A percentile compares a stretch with the other conserved stretches of the same genome.
Conservation (phyloP, 2,329 filamentous ascomycete species). For the Dactylonectria macrodidyma region DNA sequence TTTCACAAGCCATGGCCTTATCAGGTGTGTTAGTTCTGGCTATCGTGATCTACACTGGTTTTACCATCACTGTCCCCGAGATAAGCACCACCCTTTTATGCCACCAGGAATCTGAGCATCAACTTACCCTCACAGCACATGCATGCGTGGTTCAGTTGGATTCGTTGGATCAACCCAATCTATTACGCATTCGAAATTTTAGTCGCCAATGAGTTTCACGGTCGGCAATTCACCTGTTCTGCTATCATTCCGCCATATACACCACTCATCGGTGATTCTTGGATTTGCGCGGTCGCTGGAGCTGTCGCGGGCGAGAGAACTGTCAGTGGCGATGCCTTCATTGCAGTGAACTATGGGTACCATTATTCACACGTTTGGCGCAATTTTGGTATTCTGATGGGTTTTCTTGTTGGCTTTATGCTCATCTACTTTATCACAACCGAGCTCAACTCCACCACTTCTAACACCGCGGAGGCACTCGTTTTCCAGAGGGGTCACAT, state of each 20-base stretch:
- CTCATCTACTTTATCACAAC: constrained; percentile 70
- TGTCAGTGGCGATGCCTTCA: constrained; percentile 71
- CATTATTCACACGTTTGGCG: constrained; percentile 68
- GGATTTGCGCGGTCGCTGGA: constrained; percentile 65
- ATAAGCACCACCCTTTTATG: no score
- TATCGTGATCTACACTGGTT: constrained; percentile 51
- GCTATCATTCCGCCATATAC: constrained; percentile 64
- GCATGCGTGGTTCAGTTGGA: constrained; percentile 80
- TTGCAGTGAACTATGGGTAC: constrained; percentile 66
- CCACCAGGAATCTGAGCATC: no score
- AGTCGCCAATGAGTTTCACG: constrained; percentile 78
- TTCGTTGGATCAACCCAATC: constrained; percentile 78
- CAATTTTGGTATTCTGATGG: constrained; percentile 75
- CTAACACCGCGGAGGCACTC: constrained; percentile 63
- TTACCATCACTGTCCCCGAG: constrained; percentile 45
- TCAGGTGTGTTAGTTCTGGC: constrained; percentile 69
- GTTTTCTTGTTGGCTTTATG: constrained; percentile 73
- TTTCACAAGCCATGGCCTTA: constrained; percentile 68
- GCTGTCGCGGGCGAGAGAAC: constrained; percentile 63
- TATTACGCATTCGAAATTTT: constrained; percentile 79
- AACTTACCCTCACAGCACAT: constrained; percentile 59
- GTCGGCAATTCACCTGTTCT: constrained; percentile 68
- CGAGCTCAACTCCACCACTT: constrained; percentile 72
- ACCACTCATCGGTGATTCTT: constrained; percentile 56
- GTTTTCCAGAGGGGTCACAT: constrained; percentile 66